A percentile compares a stretch with the other conserved stretches of the same genome.
phyloP scores from a whole-genome alignment of 2,329 filamentous ascomycete species.

The Pseudogymnoascus verrucosus region DNA sequence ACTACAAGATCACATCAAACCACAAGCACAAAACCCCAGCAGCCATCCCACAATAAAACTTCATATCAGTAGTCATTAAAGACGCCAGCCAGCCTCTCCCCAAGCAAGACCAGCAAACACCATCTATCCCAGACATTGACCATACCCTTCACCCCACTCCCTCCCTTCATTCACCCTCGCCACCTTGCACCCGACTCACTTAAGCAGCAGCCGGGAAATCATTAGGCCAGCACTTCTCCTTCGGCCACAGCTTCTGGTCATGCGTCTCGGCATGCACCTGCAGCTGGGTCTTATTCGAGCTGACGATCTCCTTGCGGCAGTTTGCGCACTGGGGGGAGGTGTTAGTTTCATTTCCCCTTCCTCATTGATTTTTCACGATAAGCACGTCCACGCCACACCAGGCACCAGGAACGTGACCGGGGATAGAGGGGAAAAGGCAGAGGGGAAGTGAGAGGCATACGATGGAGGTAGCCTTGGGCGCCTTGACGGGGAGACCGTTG shows the following conservation, averaged over 20 bases:
- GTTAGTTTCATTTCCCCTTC: slow-evolving; percentile 3
- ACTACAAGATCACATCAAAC: not conserved
- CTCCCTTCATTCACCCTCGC: not conserved
- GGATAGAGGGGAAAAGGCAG: not conserved
- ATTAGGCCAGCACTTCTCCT: slow-evolving; percentile 52
- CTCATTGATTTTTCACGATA: slow-evolving; percentile 11
- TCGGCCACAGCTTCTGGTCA: slow-evolving; percentile 41
- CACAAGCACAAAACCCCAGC: not conserved
- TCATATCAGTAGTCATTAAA: slow-evolving; percentile 8
- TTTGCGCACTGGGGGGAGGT: slow-evolving; percentile 36
- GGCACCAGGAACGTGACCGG: slow-evolving; percentile 2
- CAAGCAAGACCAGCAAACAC: not conserved
- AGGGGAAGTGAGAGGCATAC: slow-evolving; percentile 25
- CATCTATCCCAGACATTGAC: not conserved
- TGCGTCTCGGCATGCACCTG: slow-evolving; percentile 46
- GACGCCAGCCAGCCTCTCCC: not conserved
- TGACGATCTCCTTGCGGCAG: slow-evolving; percentile 44
- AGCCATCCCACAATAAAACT: not conserved
- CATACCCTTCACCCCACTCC: not conserved
- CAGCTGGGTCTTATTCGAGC: slow-evolving; percentile 43
- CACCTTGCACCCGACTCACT: not conserved
- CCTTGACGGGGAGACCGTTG: slow-evolving; percentile 47
- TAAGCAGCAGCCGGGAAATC: slow-evolving; percentile 30
- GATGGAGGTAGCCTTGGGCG: slow-evolving; percentile 43
- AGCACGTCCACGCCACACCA: not conserved